Base-by-base conservation (phyloP, 805 yeast species). In the Lipomyces yamanashiensis region DNA sequence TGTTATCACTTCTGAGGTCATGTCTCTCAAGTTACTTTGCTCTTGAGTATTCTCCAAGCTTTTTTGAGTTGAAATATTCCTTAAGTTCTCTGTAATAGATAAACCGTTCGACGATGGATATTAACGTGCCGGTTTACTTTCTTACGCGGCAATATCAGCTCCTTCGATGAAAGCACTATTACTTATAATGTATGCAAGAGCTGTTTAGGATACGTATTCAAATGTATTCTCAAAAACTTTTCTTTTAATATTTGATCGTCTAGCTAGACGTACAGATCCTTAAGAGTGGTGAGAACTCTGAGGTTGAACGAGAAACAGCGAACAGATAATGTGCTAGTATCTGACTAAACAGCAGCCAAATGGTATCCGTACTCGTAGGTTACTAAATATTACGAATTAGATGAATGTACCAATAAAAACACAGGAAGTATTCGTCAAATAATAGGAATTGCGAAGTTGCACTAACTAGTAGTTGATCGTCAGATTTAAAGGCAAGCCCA, bases 1-100 rank as follows among this genome's bases (percentile, higher is more conserved):
- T 15, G 71, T 66, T 15, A 66, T 62, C 17, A 53, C 59, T 37
- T 61, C 51, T 2, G 64, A 45, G 34, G 59, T 39, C 59, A 56
- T 56, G 39, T 15, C 33, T 53, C 15, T 39, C 57, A 41, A 28
- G 33, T 53, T 53, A 41, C 45, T 41, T 53, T 40, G 19, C 19
- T 28, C 7, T 28, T 23, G 8, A 28, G 15, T 40, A 40, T 23
- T 17, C 8, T 23, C 13, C 19, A 23, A 33, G 3, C 15, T 28
- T 49, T n/a, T 19, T 34, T n/a, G 23, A 21, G 17, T 41, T 19
- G 36, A 41, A 23, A n/a, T 41, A 28, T 9, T n/a, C 34, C 33
- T 2, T 53, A 15, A 41, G 41, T 52, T 52, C 45, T 19, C 55
- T 52, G 15, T 15, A n/a, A 2, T 8, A n/a, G 15, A 21, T 21